These are phyloP conservation scores for Pluteus cervinus DNA, from an alignment of 768 basidiomycete genomes.

Conservation along the genomic window DNA sequence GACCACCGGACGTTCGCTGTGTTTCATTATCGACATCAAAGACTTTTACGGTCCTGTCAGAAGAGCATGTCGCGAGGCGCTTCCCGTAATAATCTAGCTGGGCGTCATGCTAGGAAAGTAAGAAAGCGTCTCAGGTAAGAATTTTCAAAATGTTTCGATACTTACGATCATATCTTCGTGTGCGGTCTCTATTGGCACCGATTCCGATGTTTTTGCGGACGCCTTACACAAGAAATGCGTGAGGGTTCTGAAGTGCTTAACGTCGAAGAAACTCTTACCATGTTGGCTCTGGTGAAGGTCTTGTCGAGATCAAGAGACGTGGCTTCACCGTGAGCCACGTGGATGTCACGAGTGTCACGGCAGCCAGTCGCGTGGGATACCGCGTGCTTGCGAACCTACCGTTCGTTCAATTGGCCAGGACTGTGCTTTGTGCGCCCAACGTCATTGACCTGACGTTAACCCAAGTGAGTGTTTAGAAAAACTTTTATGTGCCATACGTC, in stretches of 20 bases:
- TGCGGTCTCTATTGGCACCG: slow-evolving; percentile 86
- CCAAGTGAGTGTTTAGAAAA: too few relatives aligned
- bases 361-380: too few relatives aligned
- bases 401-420: too few relatives aligned
- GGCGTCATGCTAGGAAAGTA: slow-evolving; percentile 80
- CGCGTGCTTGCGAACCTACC: too few relatives aligned
- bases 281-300: neutral
- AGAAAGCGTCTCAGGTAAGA: slow-evolving; percentile 2
- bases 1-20: slow-evolving; percentile 53
- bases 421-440: too few relatives aligned
- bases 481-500: too few relatives aligned
- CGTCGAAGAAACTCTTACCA: neutral
- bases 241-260: neutral
- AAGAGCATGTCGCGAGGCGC: slow-evolving; percentile 93
- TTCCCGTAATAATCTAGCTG: slow-evolving; percentile 98
- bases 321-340: neutral
- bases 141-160: slow-evolving; percentile 7
- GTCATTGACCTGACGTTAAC: too few relatives aligned
- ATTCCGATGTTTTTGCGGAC: slow-evolving; percentile 53
- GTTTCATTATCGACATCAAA: slow-evolving; percentile 92
- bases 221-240: slow-evolving; percentile 23
- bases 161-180: slow-evolving; percentile 99
- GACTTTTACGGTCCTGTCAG: slow-evolving; percentile 90
- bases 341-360: neutral
- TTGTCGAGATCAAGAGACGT: neutral